A percentile compares a stretch with the other conserved stretches of the same genome.
phyloP scores from a whole-genome alignment of 2,329 filamentous ascomycete species.

The Fusarium sp. region DNA sequence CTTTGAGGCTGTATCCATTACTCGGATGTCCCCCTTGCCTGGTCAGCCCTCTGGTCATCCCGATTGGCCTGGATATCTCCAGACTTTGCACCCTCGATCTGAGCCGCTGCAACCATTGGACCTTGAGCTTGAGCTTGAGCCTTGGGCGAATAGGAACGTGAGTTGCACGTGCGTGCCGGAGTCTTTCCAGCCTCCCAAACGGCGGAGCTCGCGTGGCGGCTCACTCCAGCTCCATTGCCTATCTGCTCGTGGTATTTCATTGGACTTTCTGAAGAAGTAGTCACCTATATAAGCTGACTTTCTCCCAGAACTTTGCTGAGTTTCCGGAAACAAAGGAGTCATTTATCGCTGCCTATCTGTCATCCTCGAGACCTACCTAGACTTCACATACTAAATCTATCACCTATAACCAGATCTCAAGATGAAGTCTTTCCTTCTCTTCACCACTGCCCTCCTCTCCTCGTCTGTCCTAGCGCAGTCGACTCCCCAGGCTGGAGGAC shows the following conservation, averaged over 20 bases:
- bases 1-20: neutral
- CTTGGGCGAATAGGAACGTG: neutral
- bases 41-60: neutral
- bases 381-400: no score
- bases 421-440: conserved; percentile 13
- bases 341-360: no score
- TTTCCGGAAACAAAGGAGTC: no score
- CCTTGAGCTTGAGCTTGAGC: neutral
- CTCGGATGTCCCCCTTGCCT: neutral
- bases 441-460: neutral
- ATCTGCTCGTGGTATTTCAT: no score
- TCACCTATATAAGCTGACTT: conserved; percentile 5
- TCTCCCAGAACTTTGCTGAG: no score
- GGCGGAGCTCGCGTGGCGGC: neutral
- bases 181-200: neutral
- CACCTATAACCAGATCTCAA: neutral
- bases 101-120: neutral
- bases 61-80: neutral
- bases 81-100: neutral
- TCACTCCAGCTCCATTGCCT: neutral
- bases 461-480: conserved; percentile 1
- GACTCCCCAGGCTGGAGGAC: neutral
- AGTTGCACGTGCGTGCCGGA: neutral
- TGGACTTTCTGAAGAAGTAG: neutral
- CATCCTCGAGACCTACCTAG: no score